Evolutionary conservation across 768 basidiomycete species (phyloP).

Genomic region (Pulveroboletus sp.): DNA sequence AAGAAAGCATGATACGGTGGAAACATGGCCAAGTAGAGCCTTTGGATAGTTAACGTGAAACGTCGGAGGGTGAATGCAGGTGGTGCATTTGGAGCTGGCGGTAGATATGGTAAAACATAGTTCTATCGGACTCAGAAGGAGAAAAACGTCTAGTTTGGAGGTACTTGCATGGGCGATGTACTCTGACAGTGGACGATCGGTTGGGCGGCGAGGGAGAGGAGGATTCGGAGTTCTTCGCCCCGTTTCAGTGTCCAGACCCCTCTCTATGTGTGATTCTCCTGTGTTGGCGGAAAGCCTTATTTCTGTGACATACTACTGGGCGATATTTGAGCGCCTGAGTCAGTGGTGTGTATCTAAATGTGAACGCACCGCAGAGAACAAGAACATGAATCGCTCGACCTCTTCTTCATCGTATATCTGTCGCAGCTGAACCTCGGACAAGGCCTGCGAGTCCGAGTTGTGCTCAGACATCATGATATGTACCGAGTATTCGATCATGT

Average conservation of each 20-base stretch:
- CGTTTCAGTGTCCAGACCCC: background rate
- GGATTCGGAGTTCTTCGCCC: background rate
- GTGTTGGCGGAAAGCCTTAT: conserved; percentile 37
- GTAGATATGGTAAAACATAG: conserved; percentile 48
- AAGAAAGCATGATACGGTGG: conserved; percentile 50
- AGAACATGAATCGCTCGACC: conserved; percentile 53
- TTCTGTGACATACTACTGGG: conserved; percentile 65
- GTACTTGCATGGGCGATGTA: conserved; percentile 24
- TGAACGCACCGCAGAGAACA: conserved; percentile 60
- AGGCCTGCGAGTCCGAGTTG: conserved; percentile 21
- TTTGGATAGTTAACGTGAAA: conserved; percentile 47
- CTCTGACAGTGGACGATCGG: conserved; percentile 25
- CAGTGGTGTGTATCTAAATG: background rate
- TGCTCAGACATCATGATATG: conserved; percentile 10
- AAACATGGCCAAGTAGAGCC: conserved; percentile 52
- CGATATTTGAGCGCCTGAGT: conserved; percentile 3
- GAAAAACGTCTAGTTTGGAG: conserved; percentile 6
- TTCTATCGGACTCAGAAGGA: conserved; percentile 24
- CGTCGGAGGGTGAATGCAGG: conserved; percentile 55
- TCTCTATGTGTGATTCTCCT: background rate
- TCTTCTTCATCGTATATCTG: conserved; percentile 63
- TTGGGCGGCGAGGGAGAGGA: conserved; percentile 4
- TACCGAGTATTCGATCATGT: conserved; percentile 19
- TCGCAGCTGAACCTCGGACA: conserved; percentile 54
- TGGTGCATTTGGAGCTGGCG: conserved; percentile 35